Percentiles rank a stretch among this genome's conserved stretches.
Evolutionary conservation across 306 rosid genomes (phyloP).

Genomic region (Spatholobus suberectus): DNA sequence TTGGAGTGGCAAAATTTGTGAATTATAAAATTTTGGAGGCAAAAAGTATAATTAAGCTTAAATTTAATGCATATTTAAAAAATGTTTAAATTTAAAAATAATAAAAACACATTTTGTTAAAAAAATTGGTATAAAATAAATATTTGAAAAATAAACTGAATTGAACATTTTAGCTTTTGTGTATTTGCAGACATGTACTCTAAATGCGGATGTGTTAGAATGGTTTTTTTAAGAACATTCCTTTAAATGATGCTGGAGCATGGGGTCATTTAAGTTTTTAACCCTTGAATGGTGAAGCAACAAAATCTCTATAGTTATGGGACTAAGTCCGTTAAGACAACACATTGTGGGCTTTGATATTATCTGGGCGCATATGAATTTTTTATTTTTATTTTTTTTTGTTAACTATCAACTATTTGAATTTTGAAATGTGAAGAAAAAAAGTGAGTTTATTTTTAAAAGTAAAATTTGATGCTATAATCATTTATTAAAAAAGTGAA

Average conservation of each 20-base stretch:
- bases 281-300: not conserved
- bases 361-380: no score
- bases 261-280: not conserved
- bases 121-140: no score
- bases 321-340: not conserved
- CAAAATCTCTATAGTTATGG: not conserved
- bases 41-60: no score
- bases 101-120: no score
- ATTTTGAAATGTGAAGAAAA: not conserved
- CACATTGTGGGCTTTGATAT: not conserved
- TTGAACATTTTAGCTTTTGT: no score
- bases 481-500: not conserved
- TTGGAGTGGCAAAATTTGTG: no score
- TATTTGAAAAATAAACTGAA: no score
- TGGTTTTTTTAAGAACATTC: not conserved
- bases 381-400: no score
- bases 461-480: not conserved
- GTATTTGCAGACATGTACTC: not conserved
- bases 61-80: constrained; percentile 5
- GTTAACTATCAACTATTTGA: not conserved
- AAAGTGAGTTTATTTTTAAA: no score
- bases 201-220: constrained; percentile 25
- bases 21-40: no score
- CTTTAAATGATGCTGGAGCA: not conserved
- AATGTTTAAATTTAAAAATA: not conserved